A percentile compares a stretch with the other conserved stretches of the same genome.
These are phyloP conservation scores for Fusarium sp. DNA, from an alignment of 2,329 filamentous ascomycete species.

Conservation along the genomic window DNA sequence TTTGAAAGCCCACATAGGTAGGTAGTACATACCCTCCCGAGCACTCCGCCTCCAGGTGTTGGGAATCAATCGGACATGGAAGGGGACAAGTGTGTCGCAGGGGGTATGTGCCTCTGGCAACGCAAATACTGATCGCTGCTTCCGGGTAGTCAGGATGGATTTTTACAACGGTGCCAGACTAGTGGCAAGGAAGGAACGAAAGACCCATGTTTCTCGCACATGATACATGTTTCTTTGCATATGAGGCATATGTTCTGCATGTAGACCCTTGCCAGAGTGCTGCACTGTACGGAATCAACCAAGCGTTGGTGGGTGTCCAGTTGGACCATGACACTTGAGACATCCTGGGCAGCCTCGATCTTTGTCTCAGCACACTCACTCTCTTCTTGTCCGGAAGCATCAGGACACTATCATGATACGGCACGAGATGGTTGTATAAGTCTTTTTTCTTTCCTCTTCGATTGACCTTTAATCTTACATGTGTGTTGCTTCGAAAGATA, in stretches of 20 bases:
- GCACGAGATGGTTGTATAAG: not conserved
- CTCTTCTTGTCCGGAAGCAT: not conserved
- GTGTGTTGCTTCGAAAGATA: not conserved
- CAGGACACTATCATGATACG: not conserved
- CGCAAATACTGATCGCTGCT: not conserved
- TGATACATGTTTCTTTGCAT: slow-evolving; percentile 5
- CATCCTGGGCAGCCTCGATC: slow-evolving; percentile 9
- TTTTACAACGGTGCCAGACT: not conserved
- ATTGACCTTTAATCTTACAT: not conserved
- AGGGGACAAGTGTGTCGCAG: not conserved
- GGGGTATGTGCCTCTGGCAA: not conserved
- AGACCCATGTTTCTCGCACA: not conserved
- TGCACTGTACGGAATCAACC: slow-evolving; percentile 14
- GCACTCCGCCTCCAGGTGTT: slow-evolving; percentile 6
- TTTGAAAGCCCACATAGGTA: not conserved
- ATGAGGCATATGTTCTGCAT: not conserved
- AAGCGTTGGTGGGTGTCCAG: not conserved
- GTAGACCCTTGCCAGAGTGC: not conserved
- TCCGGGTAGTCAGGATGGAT: slow-evolving; percentile 7
- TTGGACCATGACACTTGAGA: slow-evolving; percentile 1
- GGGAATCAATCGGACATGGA: slow-evolving; percentile 7
- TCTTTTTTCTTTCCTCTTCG: not conserved
- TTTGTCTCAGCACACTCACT: slow-evolving; percentile 9
- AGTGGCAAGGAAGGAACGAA: not conserved
- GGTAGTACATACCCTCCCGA: not conserved